Conservation (phyloP, 306 rosid genomes). For the Cotoneaster glaucophyllus region DNA sequence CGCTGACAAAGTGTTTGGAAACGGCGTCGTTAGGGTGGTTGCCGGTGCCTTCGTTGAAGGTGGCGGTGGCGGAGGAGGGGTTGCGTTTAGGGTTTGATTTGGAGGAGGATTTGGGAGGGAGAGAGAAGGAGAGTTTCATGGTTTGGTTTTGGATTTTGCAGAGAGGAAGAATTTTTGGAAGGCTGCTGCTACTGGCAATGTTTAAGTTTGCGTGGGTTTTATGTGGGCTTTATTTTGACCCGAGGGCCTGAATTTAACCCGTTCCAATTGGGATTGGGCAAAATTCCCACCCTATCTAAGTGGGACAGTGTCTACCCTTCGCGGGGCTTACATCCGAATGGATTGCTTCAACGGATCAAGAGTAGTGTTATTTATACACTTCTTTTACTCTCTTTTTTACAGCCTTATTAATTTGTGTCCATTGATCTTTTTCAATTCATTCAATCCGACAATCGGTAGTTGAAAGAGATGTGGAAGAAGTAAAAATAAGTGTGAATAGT, state of each 20-base stretch:
- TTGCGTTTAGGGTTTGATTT: constrained; percentile 23
- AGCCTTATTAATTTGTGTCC: too few species aligned
- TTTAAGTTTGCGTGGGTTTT: neutral
- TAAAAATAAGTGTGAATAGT: too few species aligned
- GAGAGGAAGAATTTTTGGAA: neutral
- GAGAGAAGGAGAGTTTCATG: constrained; percentile 39
- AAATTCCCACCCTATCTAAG: neutral
- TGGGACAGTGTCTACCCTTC: too few species aligned
- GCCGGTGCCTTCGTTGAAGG: neutral
- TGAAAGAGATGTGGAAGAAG: too few species aligned
- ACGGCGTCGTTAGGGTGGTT: neutral
- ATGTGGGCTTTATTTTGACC: neutral
- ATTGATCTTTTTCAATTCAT: too few species aligned
- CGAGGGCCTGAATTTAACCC: neutral
- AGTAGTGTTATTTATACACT: too few species aligned
- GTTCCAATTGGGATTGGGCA: neutral
- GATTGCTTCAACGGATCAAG: too few species aligned
- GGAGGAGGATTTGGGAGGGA: constrained; percentile 25
- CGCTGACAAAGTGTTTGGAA: constrained; percentile 21
- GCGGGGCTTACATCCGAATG: too few species aligned
- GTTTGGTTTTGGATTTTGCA: neutral
- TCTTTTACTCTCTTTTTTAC: too few species aligned
- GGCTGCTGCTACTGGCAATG: neutral
- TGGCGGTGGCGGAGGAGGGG: constrained; percentile 7
- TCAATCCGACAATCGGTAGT: too few species aligned